phyloP scores from a whole-genome alignment of 139 green algal species.

The Chlamydomonas eustigma region DNA sequence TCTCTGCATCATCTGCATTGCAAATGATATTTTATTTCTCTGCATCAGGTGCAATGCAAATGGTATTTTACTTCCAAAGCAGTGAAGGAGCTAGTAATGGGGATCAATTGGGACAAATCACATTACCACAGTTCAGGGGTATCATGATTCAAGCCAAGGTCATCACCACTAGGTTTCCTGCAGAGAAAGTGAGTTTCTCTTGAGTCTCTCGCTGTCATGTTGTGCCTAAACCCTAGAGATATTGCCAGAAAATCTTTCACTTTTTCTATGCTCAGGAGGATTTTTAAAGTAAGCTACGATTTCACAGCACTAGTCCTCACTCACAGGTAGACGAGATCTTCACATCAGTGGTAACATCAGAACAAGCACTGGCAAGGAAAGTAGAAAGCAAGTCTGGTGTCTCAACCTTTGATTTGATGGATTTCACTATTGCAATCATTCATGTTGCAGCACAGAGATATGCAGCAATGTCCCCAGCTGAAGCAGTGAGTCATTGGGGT shows the following conservation, averaged over 20 bases:
- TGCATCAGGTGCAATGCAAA: slow-evolving; percentile 52
- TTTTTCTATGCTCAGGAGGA: too few species aligned
- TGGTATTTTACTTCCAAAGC: slow-evolving; percentile 56
- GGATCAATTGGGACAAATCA: slow-evolving; percentile 52
- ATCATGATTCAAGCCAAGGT: slow-evolving; percentile 43
- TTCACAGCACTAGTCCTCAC: too few species aligned
- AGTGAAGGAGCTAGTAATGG: slow-evolving; percentile 37
- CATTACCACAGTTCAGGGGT: slow-evolving; percentile 56
- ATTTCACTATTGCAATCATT: slow-evolving; percentile 59
- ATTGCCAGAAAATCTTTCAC: too few species aligned
- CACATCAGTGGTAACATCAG: slow-evolving; percentile 36
- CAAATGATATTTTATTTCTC: too few species aligned
- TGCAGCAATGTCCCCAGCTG: slow-evolving; percentile 13
- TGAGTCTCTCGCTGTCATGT: too few species aligned
- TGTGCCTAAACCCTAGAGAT: too few species aligned
- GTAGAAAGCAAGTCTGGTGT: slow-evolving; percentile 37
- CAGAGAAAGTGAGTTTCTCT: slow-evolving; percentile 31
- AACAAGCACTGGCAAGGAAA: slow-evolving; percentile 40
- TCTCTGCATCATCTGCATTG: neutral
- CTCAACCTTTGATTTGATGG: slow-evolving; percentile 51
- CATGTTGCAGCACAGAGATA: slow-evolving; percentile 46
- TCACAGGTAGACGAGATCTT: slow-evolving; percentile 59
- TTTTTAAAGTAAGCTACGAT: too few species aligned
- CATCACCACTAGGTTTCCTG: slow-evolving; percentile 36
- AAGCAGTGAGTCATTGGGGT: neutral